Percentiles rank a stretch among this genome's conserved stretches.
Conservation (phyloP, 192 early-diverging fungal species). For the Coemansia sp. region DNA sequence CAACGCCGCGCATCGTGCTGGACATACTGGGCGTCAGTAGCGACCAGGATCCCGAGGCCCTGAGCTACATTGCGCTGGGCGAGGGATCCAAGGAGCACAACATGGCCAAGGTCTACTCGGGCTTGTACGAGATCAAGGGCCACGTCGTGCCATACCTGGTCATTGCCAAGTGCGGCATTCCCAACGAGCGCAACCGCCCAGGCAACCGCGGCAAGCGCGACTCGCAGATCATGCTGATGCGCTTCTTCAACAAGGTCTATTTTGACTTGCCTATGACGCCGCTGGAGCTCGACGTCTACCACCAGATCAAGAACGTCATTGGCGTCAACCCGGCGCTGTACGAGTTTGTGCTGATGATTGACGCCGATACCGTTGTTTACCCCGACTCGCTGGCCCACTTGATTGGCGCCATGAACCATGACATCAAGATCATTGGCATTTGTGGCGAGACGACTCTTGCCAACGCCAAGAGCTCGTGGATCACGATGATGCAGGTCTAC, state of each 20-base stretch:
- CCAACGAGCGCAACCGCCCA: conserved; percentile 79
- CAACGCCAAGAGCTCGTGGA: conserved; percentile 91
- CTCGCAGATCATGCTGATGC: conserved; percentile 97
- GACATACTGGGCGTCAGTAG: conserved; percentile 93
- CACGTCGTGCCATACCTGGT: conserved; percentile 95
- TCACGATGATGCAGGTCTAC: conserved; percentile 98
- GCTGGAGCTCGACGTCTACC: conserved; percentile 95
- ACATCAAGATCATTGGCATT: conserved; percentile 87
- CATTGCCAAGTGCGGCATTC: conserved; percentile 90
- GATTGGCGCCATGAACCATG: conserved; percentile 86
- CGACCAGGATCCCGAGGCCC: conserved; percentile 77
- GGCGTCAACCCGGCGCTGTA: conserved; percentile 95
- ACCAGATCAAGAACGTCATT: conserved; percentile 99
- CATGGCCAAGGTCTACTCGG: conserved; percentile 96
- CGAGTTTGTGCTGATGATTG: conserved; percentile 97
- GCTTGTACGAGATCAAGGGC: conserved; percentile 88
- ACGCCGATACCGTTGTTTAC: conserved; percentile 93
- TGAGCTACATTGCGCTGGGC: conserved; percentile 83
- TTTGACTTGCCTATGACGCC: conserved; percentile 92
- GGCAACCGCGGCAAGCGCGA: conserved; percentile 99
- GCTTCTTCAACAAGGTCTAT: conserved; percentile 95
- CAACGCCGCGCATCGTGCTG: conserved; percentile 94
- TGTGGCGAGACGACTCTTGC: conserved; percentile 95
- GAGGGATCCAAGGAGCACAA: conserved; percentile 94
- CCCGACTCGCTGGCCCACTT: conserved; percentile 89